Evolutionary conservation across 164 flowering plant species (phyloP), one percentile per base, ranked within the genome.

Genomic region (Chloranthus sessilifolius): DNA sequence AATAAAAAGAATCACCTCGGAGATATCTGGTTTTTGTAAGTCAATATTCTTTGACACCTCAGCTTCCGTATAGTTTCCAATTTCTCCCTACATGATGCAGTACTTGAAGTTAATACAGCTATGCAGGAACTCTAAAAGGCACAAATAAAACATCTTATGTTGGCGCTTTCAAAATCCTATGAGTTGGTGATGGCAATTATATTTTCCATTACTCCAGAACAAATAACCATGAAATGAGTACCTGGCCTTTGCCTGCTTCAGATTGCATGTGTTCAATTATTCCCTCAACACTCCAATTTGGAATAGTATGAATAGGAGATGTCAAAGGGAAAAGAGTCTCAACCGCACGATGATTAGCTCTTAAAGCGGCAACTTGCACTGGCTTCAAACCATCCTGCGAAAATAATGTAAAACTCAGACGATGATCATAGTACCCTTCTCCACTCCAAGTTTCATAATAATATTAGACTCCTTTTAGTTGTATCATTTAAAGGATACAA

Each of bases 311-410:
- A 40, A 71, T 38, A 45, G 67, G 68, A 42, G 81, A 67, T 24
- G 99, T 84, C 62, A 76, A 60, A 7, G 95, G 82, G 19, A 87
- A 71, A 28, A 94, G 85, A 56, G 77, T 59, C 69, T 87, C 88
- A 64, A 94, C 92, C 56, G 69, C 88, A 29, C 25, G 63, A 31
- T 70, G 77, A 62, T 78, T 78, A 42, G 82, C 81, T 63, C 97
- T 73, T 31, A 66, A 74, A 35, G 92, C 97, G 35, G 96, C 97
- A 55, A 85, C 86, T 47, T 82, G 90, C 49, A 94, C 68, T 25
- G 99, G 90, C 74, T 78, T 87, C 47, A 62, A 52, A 14, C 87
- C 97, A 67, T 89, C 95, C 99, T 94, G 78, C 2, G n/a, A 50
- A 28, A 37, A 25, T 16, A 20, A 20, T 24, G 3, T 37, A 33